Conservation (phyloP, 2,329 filamentous ascomycete species). For the Teratosphaeriaceae sp. region DNA sequence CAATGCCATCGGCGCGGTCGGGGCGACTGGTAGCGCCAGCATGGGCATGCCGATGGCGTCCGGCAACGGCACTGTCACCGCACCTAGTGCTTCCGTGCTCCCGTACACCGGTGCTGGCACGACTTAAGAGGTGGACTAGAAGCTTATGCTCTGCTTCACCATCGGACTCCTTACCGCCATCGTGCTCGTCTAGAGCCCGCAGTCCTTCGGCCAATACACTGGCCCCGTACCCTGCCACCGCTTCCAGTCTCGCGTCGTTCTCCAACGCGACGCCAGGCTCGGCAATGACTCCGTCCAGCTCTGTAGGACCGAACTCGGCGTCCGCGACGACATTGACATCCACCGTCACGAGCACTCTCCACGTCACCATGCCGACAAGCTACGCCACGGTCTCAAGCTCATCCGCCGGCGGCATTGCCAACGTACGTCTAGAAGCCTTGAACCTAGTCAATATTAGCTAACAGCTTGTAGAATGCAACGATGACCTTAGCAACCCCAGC, state of each 20-base stretch:
- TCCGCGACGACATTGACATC: slow-evolving; percentile 1
- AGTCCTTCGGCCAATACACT: too few relatives aligned
- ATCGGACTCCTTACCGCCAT: slow-evolving; percentile 14
- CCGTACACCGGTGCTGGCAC: slow-evolving; percentile 12
- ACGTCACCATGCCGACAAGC: slow-evolving; percentile 8
- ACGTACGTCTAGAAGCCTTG: slow-evolving; percentile 7
- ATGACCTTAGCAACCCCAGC: slow-evolving; percentile 2
- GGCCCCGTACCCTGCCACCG: neutral
- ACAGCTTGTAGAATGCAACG: slow-evolving; percentile 10
- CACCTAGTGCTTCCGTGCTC: slow-evolving; percentile 6
- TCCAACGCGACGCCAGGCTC: neutral
- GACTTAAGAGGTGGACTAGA: slow-evolving; percentile 7
- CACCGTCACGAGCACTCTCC: slow-evolving; percentile 10
- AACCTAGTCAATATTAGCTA: neutral
- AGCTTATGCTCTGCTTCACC: slow-evolving; percentile 12
- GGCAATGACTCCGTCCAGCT: neutral
- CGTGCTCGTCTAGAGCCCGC: slow-evolving; percentile 12
- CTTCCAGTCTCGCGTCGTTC: slow-evolving; percentile 2
- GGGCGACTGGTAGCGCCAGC: slow-evolving; percentile 9
- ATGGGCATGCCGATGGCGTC: neutral
- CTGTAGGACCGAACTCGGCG: slow-evolving; percentile 3
- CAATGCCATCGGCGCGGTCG: slow-evolving; percentile 8
- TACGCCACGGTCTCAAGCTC: slow-evolving; percentile 6
- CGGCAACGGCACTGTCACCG: slow-evolving; percentile 13
- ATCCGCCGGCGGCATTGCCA: slow-evolving; percentile 6